Evolutionary conservation across 208 protist species (phyloP), one percentile per base, ranked within the genome.

Genomic region (Angomonas ambiguus): DNA sequence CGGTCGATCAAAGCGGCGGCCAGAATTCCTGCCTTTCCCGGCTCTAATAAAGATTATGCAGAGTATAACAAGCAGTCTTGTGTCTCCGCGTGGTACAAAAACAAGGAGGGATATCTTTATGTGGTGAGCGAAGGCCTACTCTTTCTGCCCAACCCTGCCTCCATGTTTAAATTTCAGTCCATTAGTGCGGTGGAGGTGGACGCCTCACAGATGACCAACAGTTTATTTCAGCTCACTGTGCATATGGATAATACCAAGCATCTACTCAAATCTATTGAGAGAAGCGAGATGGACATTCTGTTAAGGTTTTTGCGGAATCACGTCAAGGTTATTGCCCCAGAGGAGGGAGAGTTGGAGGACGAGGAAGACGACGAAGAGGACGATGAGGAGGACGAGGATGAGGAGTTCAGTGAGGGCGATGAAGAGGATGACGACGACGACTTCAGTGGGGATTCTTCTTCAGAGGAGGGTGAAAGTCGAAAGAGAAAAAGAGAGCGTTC

Each of bases 121-220:
- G 69, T 95, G 22, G 63, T 93, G 13, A 79, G 80, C 48, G 83
- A 80, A 22, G 82, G 82, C 27, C 71, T 95, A 20, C 80, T 95
- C 6, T 95, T 87, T 51, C 69, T 95, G 41, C 86, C 92, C 70
- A 87, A 87, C 51, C 90, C 90, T 6, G 85, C 85, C 20, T 88
- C 83, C 2, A 71, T 77, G 18, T 74, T 89, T 10, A 45, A 65
- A 28, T 90, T 80, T 61, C 65, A 61, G 2, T 79, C 88, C 45
- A 72, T 95, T 0, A 64, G 55, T 20, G 67, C 65, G 1, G 79
- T 93, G 1, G 76, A 86, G 67, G 64, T 93, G 67, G 82, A 93
- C 71, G 87, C 93, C 72, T 53, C 79, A 13, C 77, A 88, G 48
- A 83, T 80, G 45, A 83, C 83, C 2, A 76, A 65, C 34, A 67